Percentiles rank a stretch among this genome's conserved stretches.
phyloP scores from a whole-genome alignment of 768 basidiomycete species.

The Vishniacozyma victoriae region DNA sequence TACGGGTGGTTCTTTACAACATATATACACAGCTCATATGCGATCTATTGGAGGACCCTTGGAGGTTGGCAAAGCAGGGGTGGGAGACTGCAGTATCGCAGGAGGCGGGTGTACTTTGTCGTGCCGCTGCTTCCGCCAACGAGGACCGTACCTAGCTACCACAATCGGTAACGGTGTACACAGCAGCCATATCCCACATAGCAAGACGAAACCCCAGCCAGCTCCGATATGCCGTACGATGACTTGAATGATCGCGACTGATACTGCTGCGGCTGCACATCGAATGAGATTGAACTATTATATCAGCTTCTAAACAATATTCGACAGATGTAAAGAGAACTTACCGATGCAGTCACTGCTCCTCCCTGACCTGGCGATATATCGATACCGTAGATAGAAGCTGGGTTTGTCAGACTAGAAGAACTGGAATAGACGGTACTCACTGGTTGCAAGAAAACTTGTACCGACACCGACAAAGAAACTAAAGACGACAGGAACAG shows the following conservation, averaged over 20 bases:
- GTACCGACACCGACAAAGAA: slow-evolving; percentile 40
- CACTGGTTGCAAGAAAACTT: neutral
- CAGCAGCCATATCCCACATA: slow-evolving; percentile 29
- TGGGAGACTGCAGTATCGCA: too few relatives aligned
- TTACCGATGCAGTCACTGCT: slow-evolving; percentile 42
- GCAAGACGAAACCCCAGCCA: slow-evolving; percentile 42
- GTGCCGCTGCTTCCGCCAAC: too few relatives aligned
- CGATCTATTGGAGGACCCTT: too few relatives aligned
- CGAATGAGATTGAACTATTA: slow-evolving; percentile 44
- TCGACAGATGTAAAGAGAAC: slow-evolving; percentile 6
- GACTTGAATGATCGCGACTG: slow-evolving; percentile 32
- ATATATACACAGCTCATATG: too few relatives aligned
- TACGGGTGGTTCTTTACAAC: too few relatives aligned
- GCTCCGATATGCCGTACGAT: slow-evolving; percentile 13
- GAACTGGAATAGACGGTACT: too few relatives aligned
- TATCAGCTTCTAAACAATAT: neutral
- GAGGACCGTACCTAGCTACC: slow-evolving; percentile 19
- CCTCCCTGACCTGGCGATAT: slow-evolving; percentile 44
- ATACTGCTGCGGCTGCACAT: slow-evolving; percentile 40
- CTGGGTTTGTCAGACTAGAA: slow-evolving; percentile 1
- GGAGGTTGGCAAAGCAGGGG: too few relatives aligned
- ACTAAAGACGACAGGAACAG: slow-evolving; percentile 39
- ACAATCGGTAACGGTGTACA: slow-evolving; percentile 26
- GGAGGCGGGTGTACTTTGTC: too few relatives aligned
- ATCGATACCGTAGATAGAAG: slow-evolving; percentile 43